These are phyloP conservation scores for Senna tora DNA, from an alignment of 306 rosid species.

Conservation along the genomic window DNA sequence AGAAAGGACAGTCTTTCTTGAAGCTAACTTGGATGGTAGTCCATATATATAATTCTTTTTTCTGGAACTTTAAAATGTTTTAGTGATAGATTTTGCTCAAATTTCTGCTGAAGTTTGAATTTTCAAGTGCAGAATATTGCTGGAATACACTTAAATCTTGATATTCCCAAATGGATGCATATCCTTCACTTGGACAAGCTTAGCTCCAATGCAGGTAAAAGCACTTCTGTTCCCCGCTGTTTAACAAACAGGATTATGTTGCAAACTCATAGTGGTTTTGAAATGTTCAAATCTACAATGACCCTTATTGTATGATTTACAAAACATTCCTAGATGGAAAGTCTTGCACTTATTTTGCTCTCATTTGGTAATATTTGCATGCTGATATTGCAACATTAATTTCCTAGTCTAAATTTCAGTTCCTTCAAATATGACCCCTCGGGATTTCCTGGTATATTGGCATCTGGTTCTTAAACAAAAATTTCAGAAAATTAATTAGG, in stretches of 20 bases:
- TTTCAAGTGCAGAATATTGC: constrained; percentile 73
- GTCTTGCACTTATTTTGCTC: constrained; percentile 22
- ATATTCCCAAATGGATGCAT: constrained; percentile 87
- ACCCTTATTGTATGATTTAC: neutral
- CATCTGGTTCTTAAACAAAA: neutral
- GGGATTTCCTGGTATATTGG: constrained; percentile 11
- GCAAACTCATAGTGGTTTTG: constrained; percentile 27
- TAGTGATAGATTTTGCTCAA: constrained; percentile 10
- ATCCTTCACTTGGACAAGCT: constrained; percentile 84
- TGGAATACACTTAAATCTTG: constrained; percentile 83
- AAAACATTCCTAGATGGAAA: neutral
- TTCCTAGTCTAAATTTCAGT: constrained; percentile 9
- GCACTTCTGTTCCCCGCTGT: constrained; percentile 19
- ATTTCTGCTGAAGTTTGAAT: constrained; percentile 37
- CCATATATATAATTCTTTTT: constrained; percentile 8
- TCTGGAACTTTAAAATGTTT: neutral
- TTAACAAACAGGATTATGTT: constrained; percentile 22
- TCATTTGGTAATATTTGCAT: constrained; percentile 12
- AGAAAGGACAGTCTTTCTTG: constrained; percentile 29
- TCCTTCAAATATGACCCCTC: constrained; percentile 23
- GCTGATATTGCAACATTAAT: constrained; percentile 20
- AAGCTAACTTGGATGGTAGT: constrained; percentile 21
- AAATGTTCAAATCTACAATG: neutral
- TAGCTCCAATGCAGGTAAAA: constrained; percentile 74
- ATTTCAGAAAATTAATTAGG: neutral